These are phyloP conservation scores for Leccinum pseudoinsigne DNA, from an alignment of 1,284 basidiomycete species.

Conservation along the genomic window DNA sequence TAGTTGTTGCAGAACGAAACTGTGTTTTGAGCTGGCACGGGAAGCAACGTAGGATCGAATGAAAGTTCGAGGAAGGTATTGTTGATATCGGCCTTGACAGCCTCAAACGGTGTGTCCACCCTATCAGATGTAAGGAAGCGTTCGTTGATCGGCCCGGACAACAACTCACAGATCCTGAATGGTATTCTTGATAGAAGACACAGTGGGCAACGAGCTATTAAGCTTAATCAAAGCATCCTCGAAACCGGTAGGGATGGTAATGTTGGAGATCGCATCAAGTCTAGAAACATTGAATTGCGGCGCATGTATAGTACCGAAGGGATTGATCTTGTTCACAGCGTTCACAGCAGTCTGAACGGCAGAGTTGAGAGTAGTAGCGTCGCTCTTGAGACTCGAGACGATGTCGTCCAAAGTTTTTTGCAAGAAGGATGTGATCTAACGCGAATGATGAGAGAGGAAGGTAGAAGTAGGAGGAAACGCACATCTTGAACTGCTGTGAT, in stretches of 20 bases:
- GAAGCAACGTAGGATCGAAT: conserved; percentile 71
- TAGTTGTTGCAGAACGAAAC: conserved; percentile 73
- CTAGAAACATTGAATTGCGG: conserved; percentile 75
- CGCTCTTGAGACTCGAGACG: conserved; percentile 68
- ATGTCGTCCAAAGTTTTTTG: conserved; percentile 59
- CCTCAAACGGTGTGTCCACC: conserved; percentile 84
- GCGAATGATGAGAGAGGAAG: conserved; percentile 12
- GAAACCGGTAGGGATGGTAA: conserved; percentile 82
- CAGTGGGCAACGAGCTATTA: conserved; percentile 80
- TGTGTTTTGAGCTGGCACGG: conserved; percentile 66
- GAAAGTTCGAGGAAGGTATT: conserved; percentile 71
- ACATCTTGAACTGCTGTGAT: conserved; percentile 84
- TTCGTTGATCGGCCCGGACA: background rate
- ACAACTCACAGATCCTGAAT: conserved; percentile 69
- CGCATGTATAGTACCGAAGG: conserved; percentile 61
- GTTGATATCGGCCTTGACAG: conserved; percentile 85
- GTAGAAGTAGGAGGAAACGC: conserved; percentile 27
- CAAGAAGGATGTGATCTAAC: conserved; percentile 71
- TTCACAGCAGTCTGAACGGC: conserved; percentile 66
- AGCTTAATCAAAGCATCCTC: conserved; percentile 70
- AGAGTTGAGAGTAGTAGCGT: conserved; percentile 68
- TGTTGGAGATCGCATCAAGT: conserved; percentile 71
- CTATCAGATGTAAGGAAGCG: conserved; percentile 39
- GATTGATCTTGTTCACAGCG: conserved; percentile 72
- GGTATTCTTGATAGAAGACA: conserved; percentile 72